Evolutionary conservation across 768 basidiomycete genomes (phyloP).

Genomic region (Exidia glandulosa): DNA sequence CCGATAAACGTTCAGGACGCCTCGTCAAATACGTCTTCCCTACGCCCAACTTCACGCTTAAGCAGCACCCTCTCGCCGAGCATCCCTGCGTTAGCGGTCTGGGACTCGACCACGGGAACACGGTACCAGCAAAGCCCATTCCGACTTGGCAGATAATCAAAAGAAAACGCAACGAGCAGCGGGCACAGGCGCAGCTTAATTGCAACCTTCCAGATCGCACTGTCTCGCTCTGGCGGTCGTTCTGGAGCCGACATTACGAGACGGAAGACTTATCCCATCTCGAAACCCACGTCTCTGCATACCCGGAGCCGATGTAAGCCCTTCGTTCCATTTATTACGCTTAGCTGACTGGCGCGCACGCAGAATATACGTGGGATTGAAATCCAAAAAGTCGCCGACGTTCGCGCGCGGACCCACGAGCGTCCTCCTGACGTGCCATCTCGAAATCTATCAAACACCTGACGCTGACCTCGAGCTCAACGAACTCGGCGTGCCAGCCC

Average conservation of each 20-base stretch:
- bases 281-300: not conserved
- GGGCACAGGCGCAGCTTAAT: not conserved
- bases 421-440: not conserved
- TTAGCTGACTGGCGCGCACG: not conserved
- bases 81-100: not conserved
- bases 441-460: not conserved
- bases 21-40: not conserved
- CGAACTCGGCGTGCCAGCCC: not conserved
- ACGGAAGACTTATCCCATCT: no score
- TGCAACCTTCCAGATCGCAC: not conserved
- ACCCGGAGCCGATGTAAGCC: not conserved
- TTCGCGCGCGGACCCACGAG: not conserved
- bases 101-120: not conserved
- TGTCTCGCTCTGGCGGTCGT: no score
- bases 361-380: not conserved
- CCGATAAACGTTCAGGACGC: not conserved
- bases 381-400: not conserved
- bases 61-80: not conserved
- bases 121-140: not conserved
- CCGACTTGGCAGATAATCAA: not conserved
- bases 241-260: no score
- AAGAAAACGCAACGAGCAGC: not conserved
- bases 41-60: not conserved
- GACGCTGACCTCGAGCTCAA: not conserved
- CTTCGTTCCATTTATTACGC: not conserved